Percentiles rank a stretch among this genome's conserved stretches.
Conservation (phyloP, 305 asterid species). For the Nicotiana rustica region DNA sequence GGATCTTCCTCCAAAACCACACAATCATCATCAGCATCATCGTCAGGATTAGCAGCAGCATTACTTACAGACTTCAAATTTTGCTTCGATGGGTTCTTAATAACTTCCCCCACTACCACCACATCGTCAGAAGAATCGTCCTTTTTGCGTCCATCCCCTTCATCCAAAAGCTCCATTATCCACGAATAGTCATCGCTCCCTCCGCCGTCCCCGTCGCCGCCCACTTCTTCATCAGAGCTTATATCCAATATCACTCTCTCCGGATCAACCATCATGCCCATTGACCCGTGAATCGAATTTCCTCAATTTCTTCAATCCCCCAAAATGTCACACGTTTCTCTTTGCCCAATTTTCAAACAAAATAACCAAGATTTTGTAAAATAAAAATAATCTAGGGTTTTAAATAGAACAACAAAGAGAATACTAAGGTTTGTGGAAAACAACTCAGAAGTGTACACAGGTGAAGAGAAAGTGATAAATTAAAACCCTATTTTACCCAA, state of each 20-base stretch:
- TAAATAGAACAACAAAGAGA: too few relatives aligned
- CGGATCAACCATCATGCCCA: slow-evolving; percentile 51
- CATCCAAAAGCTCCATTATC: slow-evolving; percentile 58
- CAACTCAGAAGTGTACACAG: neutral
- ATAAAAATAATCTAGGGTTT: too few relatives aligned
- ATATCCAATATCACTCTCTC: slow-evolving; percentile 57
- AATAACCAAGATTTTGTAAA: too few relatives aligned
- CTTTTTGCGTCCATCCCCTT: slow-evolving; percentile 44
- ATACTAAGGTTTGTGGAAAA: neutral
- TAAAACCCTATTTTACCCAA: neutral
- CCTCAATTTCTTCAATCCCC: neutral
- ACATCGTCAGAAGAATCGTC: slow-evolving; percentile 67
- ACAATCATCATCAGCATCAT: slow-evolving; percentile 73
- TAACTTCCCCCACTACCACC: slow-evolving; percentile 54
- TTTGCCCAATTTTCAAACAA: neutral
- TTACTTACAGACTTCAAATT: slow-evolving; percentile 37
- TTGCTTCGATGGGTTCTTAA: slow-evolving; percentile 43
- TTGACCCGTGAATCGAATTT: neutral
- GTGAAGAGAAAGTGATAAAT: neutral
- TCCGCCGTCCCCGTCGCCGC: slow-evolving; percentile 35
- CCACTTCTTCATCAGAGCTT: slow-evolving; percentile 85
- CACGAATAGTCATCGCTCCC: slow-evolving; percentile 58
- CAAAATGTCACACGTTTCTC: neutral
- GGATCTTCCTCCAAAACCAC: slow-evolving; percentile 84
- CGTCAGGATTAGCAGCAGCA: slow-evolving; percentile 19